Evolutionary conservation across 257 asterid genomes (phyloP).

Genomic region (Nicotiana undulata): DNA sequence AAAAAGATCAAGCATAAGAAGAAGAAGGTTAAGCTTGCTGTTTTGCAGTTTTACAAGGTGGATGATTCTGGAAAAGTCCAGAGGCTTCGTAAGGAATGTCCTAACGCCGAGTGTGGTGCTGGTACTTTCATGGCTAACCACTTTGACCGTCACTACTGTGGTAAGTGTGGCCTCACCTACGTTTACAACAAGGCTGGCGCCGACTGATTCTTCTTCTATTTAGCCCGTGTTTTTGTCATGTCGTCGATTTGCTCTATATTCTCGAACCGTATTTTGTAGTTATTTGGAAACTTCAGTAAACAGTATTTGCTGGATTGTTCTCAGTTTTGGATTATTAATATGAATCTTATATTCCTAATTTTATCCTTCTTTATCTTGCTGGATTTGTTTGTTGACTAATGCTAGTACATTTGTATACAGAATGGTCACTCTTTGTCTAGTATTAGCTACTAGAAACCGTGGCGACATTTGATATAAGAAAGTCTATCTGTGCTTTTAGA

Average conservation of each 20-base stretch:
- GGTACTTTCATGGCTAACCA: conserved; percentile 11
- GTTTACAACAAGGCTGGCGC: conserved; percentile 2
- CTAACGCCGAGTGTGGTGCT: conserved; percentile 5
- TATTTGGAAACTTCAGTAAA: too few species aligned
- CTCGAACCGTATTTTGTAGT: too few species aligned
- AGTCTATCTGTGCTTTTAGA: too few species aligned
- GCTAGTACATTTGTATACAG: too few species aligned
- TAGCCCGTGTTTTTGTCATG: not conserved
- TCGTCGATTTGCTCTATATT: not conserved
- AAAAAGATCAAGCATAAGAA: conserved; percentile 7
- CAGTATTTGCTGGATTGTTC: not conserved
- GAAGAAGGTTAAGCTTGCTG: conserved; percentile 8
- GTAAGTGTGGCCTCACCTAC: conserved; percentile 7
- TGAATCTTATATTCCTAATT: not conserved
- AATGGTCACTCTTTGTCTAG: too few species aligned
- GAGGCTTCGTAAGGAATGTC: conserved; percentile 1
- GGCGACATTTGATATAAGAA: too few species aligned
- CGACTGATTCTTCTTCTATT: not conserved
- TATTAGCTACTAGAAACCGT: too few species aligned
- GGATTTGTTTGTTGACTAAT: too few species aligned
- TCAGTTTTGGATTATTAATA: not conserved
- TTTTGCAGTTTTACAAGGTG: conserved; percentile 6
- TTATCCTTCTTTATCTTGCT: not conserved
- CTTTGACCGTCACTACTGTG: conserved; percentile 9
- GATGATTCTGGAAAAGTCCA: conserved; percentile 1